These are phyloP conservation scores for Lotmaria passim DNA, from an alignment of 208 protist species.

Conservation along the genomic window DNA sequence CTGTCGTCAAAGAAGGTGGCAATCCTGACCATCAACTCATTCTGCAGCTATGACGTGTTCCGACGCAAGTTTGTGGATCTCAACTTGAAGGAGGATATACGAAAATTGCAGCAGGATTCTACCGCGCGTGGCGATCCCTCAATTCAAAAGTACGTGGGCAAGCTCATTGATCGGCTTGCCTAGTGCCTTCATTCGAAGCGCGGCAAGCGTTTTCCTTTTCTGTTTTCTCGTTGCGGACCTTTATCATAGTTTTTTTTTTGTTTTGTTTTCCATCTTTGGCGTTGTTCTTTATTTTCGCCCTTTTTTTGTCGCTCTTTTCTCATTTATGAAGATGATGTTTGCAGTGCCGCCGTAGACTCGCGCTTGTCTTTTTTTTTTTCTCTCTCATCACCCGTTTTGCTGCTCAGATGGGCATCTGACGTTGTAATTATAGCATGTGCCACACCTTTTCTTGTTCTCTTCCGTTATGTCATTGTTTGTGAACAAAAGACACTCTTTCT, in stretches of 20 bases:
- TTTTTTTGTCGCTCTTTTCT: constrained; percentile 34
- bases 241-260: constrained; percentile 16
- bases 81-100: constrained; percentile 60
- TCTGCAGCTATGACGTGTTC: constrained; percentile 89
- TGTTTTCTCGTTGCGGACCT: background rate
- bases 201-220: background rate
- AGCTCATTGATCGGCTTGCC: constrained; percentile 26
- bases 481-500: background rate
- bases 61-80: constrained; percentile 57
- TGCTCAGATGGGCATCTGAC: background rate
- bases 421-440: background rate
- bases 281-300: constrained; percentile 6
- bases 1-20: constrained; percentile 76
- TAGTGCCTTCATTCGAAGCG: background rate
- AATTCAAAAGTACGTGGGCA: constrained; percentile 74
- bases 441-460: background rate
- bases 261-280: constrained; percentile 11
- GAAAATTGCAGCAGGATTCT: constrained; percentile 55
- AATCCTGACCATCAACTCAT: constrained; percentile 91
- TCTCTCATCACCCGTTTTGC: background rate
- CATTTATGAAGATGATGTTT: constrained; percentile 2
- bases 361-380: background rate
- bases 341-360: constrained; percentile 5
- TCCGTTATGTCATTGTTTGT: background rate
- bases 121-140: constrained; percentile 51